Evolutionary conservation across 2,329 filamentous ascomycete genomes (phyloP).

Genomic region (Pseudonectria foliicola): DNA sequence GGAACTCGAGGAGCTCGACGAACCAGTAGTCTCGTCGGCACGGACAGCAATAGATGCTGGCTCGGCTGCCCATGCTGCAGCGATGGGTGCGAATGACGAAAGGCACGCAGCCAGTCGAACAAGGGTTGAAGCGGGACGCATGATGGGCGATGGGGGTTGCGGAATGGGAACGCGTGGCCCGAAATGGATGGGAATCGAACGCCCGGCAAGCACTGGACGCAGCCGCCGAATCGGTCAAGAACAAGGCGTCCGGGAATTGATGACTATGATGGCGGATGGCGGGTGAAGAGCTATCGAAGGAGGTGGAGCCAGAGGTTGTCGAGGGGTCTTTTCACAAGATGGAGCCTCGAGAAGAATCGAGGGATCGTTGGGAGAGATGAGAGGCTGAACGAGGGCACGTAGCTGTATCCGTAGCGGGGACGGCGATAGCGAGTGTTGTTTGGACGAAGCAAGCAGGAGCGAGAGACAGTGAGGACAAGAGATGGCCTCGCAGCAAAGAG

Average conservation of each 20-base stretch:
- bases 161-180: conserved; percentile 2
- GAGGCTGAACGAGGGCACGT: too few species aligned
- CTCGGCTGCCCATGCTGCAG: conserved; percentile 50
- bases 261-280: conserved; percentile 1
- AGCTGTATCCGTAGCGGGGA: too few species aligned
- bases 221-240: neutral
- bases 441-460: too few species aligned
- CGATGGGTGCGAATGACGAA: conserved; percentile 40
- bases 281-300: too few species aligned
- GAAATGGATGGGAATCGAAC: neutral
- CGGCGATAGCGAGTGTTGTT: neutral
- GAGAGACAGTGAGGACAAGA: conserved; percentile 8
- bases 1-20: conserved; percentile 4
- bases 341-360: too few species aligned
- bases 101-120: conserved; percentile 44
- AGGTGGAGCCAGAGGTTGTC: too few species aligned
- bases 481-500: conserved; percentile 2
- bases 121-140: conserved; percentile 43
- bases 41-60: conserved; percentile 46
- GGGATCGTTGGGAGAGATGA: too few species aligned
- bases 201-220: neutral
- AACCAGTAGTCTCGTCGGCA: conserved; percentile 29
- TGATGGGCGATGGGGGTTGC: conserved; percentile 21
- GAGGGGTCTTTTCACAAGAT: too few species aligned
- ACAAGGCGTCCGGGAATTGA: neutral